Evolutionary conservation across 2,329 filamentous ascomycete species (phyloP), one percentile per base, ranked within the genome.

Genomic region (Aspergillus eucalypticola): DNA sequence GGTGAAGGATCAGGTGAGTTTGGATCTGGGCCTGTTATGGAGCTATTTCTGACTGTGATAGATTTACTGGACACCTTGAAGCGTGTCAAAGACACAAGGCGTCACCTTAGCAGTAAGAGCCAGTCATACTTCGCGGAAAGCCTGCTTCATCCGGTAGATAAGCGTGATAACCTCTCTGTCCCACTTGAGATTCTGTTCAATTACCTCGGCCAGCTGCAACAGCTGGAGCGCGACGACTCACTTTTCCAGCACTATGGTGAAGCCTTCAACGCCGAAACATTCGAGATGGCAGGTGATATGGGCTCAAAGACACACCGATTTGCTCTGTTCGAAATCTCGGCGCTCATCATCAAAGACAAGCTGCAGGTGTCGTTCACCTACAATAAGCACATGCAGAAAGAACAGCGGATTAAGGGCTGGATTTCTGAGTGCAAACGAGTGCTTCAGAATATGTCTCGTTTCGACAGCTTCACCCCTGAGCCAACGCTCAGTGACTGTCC

Each of bases 291-390:
- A 11, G 76, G 79, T 6, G 80, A 82, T 60, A 78, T 81, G 65
- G 79, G 79, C 3, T 69, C 73, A 15, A 64, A 75, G 8, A 80
- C 79, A 3, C 74, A 75, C 23, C 76, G 81, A 1, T 81, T 82
- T 61, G 78, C 78, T 1, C 76, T 84, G 0, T 80, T 84, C 54
- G 82, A 84, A 59, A 77, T 84, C 5, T 79, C 80, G 1, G 81
- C 82, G 0, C 79, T 82, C 23, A 73, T 84, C 7, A 75, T 79
- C 19, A 75, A 79, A 48, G 80, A 79, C 0, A 72, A 71, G 15
- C 71, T 84, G 19, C 78, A 79, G 35, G 75, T 83, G 19, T 78
- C 79, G 0, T 83, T 83, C 64, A 79, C 79, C 0, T 83, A 80
- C 69, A 83, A 83, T 62, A 68, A 74, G 7, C 67, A 78, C 35